A percentile compares a stretch with the other conserved stretches of the same genome.
These are phyloP conservation scores for Globisporangium rhizosaccharum DNA, from an alignment of 352 stramenopile species.

Conservation along the genomic window DNA sequence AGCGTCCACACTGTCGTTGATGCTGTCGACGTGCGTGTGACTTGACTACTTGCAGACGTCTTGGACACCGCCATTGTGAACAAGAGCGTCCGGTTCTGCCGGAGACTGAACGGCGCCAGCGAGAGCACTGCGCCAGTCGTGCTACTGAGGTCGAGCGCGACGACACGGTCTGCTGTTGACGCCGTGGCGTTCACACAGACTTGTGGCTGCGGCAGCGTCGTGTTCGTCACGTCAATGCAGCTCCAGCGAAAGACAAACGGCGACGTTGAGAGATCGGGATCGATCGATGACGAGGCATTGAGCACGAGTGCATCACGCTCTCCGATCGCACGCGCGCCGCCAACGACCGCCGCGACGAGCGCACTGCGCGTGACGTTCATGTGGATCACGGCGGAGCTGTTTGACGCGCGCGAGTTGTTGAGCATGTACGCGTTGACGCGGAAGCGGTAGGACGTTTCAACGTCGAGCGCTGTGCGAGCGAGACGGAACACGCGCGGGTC, in stretches of 20 bases:
- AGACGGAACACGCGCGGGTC: slow-evolving; percentile 60
- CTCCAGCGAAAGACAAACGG: slow-evolving; percentile 45
- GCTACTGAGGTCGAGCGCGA: slow-evolving; percentile 15
- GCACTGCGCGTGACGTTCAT: slow-evolving; percentile 37
- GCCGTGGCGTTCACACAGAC: slow-evolving; percentile 20
- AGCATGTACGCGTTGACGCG: slow-evolving; percentile 43
- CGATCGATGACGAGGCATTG: slow-evolving; percentile 33
- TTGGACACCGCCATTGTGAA: slow-evolving; percentile 50
- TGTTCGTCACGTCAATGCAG: slow-evolving; percentile 51
- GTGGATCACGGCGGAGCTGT: slow-evolving; percentile 31
- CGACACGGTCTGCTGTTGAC: slow-evolving; percentile 6
- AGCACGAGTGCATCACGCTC: slow-evolving; percentile 46
- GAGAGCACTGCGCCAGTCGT: slow-evolving; percentile 17
- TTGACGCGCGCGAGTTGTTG: slow-evolving; percentile 17
- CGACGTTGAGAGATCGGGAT: slow-evolving; percentile 35
- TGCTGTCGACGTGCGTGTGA: slow-evolving; percentile 8
- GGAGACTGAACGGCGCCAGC: slow-evolving; percentile 41
- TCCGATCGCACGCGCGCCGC: slow-evolving; percentile 43
- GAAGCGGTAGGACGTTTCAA: slow-evolving; percentile 51
- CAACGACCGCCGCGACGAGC: slow-evolving; percentile 28
- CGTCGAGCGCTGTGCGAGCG: slow-evolving; percentile 24
- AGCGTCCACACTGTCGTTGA: slow-evolving; percentile 44
- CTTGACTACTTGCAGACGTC: background rate
- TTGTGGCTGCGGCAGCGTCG: background rate
- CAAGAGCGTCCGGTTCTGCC: slow-evolving; percentile 26